Conservation (phyloP, 495 filamentous ascomycete genomes). For the Daldinia vernicosa region DNA sequence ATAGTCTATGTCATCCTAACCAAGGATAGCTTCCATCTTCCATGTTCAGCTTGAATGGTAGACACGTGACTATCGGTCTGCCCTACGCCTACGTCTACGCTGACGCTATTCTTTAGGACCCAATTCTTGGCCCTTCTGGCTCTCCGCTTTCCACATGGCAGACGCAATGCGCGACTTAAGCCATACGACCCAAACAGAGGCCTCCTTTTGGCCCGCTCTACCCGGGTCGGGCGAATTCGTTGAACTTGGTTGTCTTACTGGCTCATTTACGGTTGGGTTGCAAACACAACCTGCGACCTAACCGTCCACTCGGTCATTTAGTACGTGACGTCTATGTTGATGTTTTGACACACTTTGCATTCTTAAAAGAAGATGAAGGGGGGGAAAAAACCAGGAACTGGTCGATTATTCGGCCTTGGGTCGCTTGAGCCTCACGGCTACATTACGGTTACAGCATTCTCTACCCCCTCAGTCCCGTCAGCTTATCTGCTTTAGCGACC, state of each 20-base stretch:
- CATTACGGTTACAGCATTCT: conserved; percentile 1
- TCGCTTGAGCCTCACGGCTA: conserved; percentile 21
- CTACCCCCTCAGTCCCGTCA: conserved; percentile 25
- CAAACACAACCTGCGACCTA: conserved; percentile 28
- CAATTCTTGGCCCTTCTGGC: conserved; percentile 19
- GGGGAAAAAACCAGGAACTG: not conserved
- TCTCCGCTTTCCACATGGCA: conserved; percentile 39
- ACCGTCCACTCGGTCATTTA: conserved; percentile 14
- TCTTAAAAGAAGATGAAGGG: not conserved
- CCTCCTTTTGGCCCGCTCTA: conserved; percentile 27
- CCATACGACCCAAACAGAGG: conserved; percentile 15
- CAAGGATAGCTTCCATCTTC: conserved; percentile 10
- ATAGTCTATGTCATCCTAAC: conserved; percentile 1
- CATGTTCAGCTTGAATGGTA: conserved; percentile 17
- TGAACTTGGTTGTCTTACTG: conserved; percentile 23
- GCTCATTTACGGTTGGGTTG: conserved; percentile 37
- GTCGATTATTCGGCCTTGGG: not conserved
- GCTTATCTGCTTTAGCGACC: conserved; percentile 24
- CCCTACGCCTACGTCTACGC: conserved; percentile 31
- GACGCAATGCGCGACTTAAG: conserved; percentile 33
- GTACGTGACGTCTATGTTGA: conserved; percentile 12
- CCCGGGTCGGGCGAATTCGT: conserved; percentile 23
- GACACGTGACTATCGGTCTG: conserved; percentile 29
- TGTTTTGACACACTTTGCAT: conserved; percentile 2
- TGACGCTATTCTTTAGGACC: conserved; percentile 28